Evolutionary conservation across 805 yeast genomes (phyloP), one percentile per base, ranked within the genome.

Genomic region (Candida sanyiensis): DNA sequence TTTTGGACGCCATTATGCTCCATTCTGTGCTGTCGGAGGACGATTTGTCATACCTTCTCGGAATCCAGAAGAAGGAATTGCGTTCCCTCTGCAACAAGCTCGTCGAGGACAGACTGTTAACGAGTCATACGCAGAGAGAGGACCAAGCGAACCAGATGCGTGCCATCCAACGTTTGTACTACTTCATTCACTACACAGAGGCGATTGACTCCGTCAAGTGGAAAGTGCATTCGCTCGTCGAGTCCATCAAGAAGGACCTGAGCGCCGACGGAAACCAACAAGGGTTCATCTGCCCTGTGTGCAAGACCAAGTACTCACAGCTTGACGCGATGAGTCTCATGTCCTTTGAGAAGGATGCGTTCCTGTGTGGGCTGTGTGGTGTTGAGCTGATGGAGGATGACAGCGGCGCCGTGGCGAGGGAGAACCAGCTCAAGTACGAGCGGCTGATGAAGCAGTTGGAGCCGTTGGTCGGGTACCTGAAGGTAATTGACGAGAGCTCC

Each of bases 161-260:
- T 45, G 74, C 82, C 40, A 77, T 80, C 33, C 73, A 80, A 19
- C 73, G 89, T 51, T 83, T 90, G 3, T 87, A 87, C 52, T 93
- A 82, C 63, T 93, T 75, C 59, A 80, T 90, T 39, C 96, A 87
- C 56, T 77, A 75, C 57, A 86, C 96, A 3, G 95, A 88, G 59
- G 95, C 97, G 0, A 85, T 93, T 28, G 98, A 93, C 63, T 78
- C 96, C 4, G 78, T 93, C 57, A 93, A 93, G 62, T 93, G 97
- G 97, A 88, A 89, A 56, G 84, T 90, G 43, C 96, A 90, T 58
- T 76, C 84, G 33, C 72, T 93, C 20, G 97, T 86, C 11, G 81
- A 80, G 49, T 59, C 70, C 39, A 69, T 89, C 40, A 86, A 86
- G 55, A 85, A 83, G 46, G 95, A 88, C 52, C 73, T 90, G 63